phyloP scores from a whole-genome alignment of 176 grass and related monocot genomes.

The Poa annua region DNA sequence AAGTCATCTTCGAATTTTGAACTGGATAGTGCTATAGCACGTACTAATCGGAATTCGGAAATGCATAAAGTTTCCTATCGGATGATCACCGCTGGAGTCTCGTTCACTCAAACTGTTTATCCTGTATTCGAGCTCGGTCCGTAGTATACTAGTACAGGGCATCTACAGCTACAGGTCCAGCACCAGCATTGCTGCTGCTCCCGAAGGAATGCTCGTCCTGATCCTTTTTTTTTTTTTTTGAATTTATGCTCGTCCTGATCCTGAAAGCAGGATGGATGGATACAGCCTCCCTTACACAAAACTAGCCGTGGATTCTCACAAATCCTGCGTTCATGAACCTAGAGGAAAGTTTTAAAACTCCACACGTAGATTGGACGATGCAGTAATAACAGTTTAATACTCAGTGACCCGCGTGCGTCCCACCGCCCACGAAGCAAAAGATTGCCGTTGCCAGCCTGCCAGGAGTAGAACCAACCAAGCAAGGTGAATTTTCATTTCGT shows the following conservation, averaged over 20 bases:
- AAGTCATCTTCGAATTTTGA: conserved; percentile 14
- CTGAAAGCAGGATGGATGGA: background rate
- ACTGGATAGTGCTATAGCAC: background rate
- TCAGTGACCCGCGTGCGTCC: background rate
- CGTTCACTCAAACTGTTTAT: background rate
- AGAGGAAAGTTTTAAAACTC: background rate
- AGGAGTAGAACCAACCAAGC: background rate
- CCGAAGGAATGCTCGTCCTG: background rate
- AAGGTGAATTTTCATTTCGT: conserved; percentile 2
- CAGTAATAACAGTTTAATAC: background rate
- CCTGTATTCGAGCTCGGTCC: background rate
- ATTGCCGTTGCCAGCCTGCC: background rate
- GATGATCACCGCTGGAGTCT: background rate
- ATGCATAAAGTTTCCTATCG: background rate
- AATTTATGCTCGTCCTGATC: background rate
- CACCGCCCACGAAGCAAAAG: background rate
- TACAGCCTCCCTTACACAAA: background rate
- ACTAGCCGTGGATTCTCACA: background rate
- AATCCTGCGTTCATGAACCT: background rate
- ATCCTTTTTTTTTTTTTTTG: no score
- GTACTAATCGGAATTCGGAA: background rate
- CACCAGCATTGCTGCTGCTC: background rate
- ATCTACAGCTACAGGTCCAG: no score
- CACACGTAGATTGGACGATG: background rate
- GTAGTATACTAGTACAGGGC: background rate